Evolutionary conservation across 352 stramenopile genomes (phyloP), one percentile per base, ranked within the genome.

Genomic region (Pythium sp.): DNA sequence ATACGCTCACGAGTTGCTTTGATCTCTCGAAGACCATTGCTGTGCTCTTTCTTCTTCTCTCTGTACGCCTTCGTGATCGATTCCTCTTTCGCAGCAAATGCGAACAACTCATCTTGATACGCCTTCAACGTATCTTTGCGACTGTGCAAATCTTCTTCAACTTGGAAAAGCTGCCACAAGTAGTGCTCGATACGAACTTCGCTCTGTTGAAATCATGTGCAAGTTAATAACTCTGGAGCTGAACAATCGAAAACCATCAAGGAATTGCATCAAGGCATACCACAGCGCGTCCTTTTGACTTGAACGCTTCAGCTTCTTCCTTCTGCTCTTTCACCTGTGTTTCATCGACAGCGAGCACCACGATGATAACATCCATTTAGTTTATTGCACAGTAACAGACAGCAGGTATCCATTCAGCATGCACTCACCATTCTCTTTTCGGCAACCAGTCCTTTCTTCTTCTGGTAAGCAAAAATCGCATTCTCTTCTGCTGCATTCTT

Each of bases 91-190:
- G 71, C 71, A 22, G 53, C 60, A 58, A 82, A 88, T 0, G 69
- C 77, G 1, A 56, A 49, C 15, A 80, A 57, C 65, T 86, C 70
- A 6, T 89, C 73, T 63, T 92, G 75, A 20, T 80, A 73, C 0
- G 76, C 58, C 22, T 81, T 79, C 12, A 97, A 78, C 3, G 80
- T 70, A 28, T 94, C 92, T 68, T 97, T 90, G 47, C 93, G 86
- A 30, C 90, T 73, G 22, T 91, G 80, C 3, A 97, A 80, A 49
- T 98, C 91, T 15, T 92, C 81, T 65, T 99, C 81, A 24, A 98
- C 87, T 72, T 99, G 95, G 58, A 94, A 98, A 24, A 99, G 81
- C 67, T 98, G 91, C 97, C 96, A 99, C 46, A 99, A 77, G 64
- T 98, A 99, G 71, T 97, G 94, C 66, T 99, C 90, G 0, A 92